Base-by-base conservation (phyloP, 257 asterid genomes). In the Ballota nigra region DNA sequence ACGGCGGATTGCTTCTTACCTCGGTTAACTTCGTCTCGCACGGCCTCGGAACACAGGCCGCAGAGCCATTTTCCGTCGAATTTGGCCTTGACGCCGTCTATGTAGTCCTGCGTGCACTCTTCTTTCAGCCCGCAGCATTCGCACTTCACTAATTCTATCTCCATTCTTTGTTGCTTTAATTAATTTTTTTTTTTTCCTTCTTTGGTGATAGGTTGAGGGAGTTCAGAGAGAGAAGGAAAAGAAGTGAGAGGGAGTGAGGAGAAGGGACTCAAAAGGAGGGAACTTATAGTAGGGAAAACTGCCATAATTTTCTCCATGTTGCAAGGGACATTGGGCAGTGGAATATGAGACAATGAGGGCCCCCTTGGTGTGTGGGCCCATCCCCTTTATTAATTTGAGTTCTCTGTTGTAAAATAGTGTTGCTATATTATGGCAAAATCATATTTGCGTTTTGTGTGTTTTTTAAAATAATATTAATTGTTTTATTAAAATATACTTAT, bases 121-220 rank as follows among this genome's bases (percentile, higher is more conserved):
- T 94, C 98, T 66, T 89, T 91, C 66, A 94, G 43, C 6, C 96
- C 97, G 81, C 96, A 94, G 68, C 98, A 94, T 74, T 87, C 98
- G 51, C 98, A 94, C 89, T 82, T 88, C 20, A 77, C 95, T 80
- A 86, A 23, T 72, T 89, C 97, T 24, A 85, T 87, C 40, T 93
- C 98, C 97, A 91, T 28, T 55, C 26, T 8, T 31, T 0, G 23
- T 40, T 38, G 57, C 3, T 15, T 47, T 3, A 13, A 7, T 38
- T 40, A 16, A 5, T 51, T 8, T 12, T 40, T 18, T 29, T 2
- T 20, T 49, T 22, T 6, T n/a, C 18, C 26, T 18, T n/a, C 3
- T 33, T 1, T 43, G 0, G 0, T 0, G 29, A 12, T 15, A 66
- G 62, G 18, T 74, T 36, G 9, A 11, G 68, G 43, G 19, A 28